These are phyloP conservation scores for Pneumocystis canis DNA, from an alignment of 1,139 yeast genomes.

Conservation along the genomic window DNA sequence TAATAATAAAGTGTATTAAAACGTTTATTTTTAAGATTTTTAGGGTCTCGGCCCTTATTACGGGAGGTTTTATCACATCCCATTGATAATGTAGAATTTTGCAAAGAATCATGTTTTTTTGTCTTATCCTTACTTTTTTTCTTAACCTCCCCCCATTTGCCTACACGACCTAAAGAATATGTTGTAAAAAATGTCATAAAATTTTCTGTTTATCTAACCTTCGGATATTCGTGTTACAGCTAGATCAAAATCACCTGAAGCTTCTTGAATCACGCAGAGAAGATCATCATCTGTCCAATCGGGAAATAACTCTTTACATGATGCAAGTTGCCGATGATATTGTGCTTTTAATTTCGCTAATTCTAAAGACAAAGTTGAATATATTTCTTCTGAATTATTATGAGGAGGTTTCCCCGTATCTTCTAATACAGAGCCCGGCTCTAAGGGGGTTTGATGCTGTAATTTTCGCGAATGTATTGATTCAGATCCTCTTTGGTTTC, in stretches of 20 bases:
- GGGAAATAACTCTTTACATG: slow-evolving; percentile 75
- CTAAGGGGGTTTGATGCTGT: too few relatives aligned
- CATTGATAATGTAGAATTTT: background rate
- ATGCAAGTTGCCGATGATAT: slow-evolving; percentile 33
- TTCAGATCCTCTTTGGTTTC: background rate
- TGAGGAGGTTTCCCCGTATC: background rate
- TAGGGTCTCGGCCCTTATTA: background rate
- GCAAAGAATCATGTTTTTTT: background rate
- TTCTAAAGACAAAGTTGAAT: background rate
- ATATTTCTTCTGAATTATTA: background rate
- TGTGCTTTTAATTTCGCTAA: slow-evolving; percentile 17
- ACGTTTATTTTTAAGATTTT: background rate
- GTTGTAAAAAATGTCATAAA: background rate
- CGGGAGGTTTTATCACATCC: background rate
- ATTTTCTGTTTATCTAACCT: slow-evolving; percentile 28
- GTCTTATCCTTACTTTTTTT: background rate
- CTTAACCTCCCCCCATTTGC: background rate
- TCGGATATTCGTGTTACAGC: slow-evolving; percentile 81
- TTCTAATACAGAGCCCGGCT: background rate
- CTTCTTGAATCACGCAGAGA: slow-evolving; percentile 57
- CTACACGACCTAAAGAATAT: background rate
- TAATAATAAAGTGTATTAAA: background rate
- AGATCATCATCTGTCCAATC: slow-evolving; percentile 89
- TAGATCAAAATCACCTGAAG: slow-evolving; percentile 54
- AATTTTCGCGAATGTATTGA: too few relatives aligned